These are phyloP conservation scores for Coemansia asiatica DNA, from an alignment of 192 early-diverging fungal species.

Conservation along the genomic window DNA sequence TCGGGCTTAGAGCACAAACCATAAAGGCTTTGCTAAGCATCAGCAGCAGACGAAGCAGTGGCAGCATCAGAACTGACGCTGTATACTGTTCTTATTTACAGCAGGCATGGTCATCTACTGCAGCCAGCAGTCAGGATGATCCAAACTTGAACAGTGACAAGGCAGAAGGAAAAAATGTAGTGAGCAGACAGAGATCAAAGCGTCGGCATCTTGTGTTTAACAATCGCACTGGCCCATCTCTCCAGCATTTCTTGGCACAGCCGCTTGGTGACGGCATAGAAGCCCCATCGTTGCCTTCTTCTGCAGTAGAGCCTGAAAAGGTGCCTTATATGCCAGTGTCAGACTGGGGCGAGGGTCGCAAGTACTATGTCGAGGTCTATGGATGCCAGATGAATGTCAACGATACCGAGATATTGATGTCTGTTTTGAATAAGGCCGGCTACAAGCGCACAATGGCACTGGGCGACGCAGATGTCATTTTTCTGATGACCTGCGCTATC, in stretches of 20 bases:
- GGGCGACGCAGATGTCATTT: constrained; percentile 65
- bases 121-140: background rate
- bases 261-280: constrained; percentile 4
- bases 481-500: constrained; percentile 77
- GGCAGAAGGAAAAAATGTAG: background rate
- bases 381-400: constrained; percentile 84
- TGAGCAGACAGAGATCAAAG: background rate
- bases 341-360: constrained; percentile 61
- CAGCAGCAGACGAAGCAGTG: background rate
- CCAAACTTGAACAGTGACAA: background rate
- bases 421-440: constrained; percentile 67
- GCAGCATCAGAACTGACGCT: background rate
- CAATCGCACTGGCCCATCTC: constrained; percentile 49
- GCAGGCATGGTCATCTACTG: background rate
- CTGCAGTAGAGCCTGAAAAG: constrained; percentile 28
- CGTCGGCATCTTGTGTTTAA: constrained; percentile 47
- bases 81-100: background rate
- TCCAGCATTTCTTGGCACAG: constrained; percentile 55
- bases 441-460: constrained; percentile 61
- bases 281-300: background rate
- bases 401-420: constrained; percentile 76
- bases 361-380: constrained; percentile 76
- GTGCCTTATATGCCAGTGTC: constrained; percentile 48
- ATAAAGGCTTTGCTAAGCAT: no score
- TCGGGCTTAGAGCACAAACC: background rate